phyloP scores from a whole-genome alignment of 202 grass and related monocot genomes.

The Musa balbisiana region DNA sequence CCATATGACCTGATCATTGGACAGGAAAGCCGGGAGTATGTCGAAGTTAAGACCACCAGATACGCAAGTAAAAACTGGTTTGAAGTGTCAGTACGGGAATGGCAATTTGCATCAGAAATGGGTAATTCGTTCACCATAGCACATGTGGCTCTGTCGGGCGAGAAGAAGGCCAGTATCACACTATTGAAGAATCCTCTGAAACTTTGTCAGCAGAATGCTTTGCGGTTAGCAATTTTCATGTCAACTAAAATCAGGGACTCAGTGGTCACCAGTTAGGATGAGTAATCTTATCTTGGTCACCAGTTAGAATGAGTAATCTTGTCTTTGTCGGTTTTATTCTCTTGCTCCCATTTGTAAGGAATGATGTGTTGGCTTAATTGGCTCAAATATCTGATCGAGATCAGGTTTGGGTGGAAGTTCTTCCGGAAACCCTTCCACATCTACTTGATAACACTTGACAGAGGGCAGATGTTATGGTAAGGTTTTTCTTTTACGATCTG shows the following conservation, averaged over 20 bases:
- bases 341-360: neutral
- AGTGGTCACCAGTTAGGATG: neutral
- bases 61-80: slow-evolving; percentile 76
- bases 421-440: neutral
- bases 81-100: slow-evolving; percentile 53
- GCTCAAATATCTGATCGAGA: neutral
- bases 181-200: slow-evolving; percentile 58
- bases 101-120: slow-evolving; percentile 74
- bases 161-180: slow-evolving; percentile 48
- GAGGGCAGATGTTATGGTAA: too few relatives aligned
- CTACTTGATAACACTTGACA: too few relatives aligned
- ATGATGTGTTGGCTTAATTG: neutral
- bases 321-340: neutral
- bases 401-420: neutral
- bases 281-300: neutral
- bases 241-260: slow-evolving; percentile 30
- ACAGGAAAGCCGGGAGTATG: slow-evolving; percentile 36
- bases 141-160: slow-evolving; percentile 41
- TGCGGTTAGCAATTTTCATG: slow-evolving; percentile 59
- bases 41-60: slow-evolving; percentile 84
- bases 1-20: slow-evolving; percentile 77
- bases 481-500: too few relatives aligned
- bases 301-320: neutral
- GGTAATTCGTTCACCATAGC: slow-evolving; percentile 69
- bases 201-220: slow-evolving; percentile 50